Percentiles rank a stretch among this genome's conserved stretches.
Evolutionary conservation across 345 rosid genomes (phyloP).

Genomic region (Eucalyptus globulus): DNA sequence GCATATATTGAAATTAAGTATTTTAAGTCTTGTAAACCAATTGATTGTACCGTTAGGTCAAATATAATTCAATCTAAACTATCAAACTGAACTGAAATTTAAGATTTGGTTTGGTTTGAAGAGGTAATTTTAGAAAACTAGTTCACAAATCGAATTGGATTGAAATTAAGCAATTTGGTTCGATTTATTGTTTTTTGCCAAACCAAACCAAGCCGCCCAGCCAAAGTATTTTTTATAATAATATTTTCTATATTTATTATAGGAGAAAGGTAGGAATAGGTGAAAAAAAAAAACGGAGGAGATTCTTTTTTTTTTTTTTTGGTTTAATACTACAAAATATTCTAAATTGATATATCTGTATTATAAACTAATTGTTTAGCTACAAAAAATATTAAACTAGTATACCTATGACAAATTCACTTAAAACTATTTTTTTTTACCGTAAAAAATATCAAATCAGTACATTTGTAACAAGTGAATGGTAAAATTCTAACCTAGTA

Average conservation of each 20-base stretch:
- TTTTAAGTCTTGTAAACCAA: not conserved
- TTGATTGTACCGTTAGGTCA: not conserved
- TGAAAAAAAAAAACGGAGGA: not conserved
- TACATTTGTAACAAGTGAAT: not conserved
- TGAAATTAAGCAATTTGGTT: not conserved
- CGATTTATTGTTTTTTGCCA: not conserved
- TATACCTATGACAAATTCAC: too few species aligned
- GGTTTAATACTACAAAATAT: too few species aligned
- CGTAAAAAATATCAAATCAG: not conserved
- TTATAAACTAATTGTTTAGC: too few species aligned
- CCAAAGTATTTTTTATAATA: not conserved
- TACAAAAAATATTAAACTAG: accelerated
- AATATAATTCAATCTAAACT: not conserved
- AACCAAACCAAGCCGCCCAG: not conserved
- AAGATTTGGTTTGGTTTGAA: not conserved
- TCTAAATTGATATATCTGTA: accelerated
- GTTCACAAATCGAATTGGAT: not conserved
- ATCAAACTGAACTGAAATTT: not conserved
- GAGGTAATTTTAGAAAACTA: not conserved
- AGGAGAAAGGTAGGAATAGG: not conserved
- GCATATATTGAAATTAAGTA: too few species aligned
- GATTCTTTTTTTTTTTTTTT: too few species aligned
- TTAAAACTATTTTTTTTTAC: too few species aligned
- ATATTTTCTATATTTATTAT: too few species aligned
- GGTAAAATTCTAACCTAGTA: too few species aligned